These are phyloP conservation scores for Huiozyma naganishii DNA, from an alignment of 805 yeast genomes.

Conservation along the genomic window DNA sequence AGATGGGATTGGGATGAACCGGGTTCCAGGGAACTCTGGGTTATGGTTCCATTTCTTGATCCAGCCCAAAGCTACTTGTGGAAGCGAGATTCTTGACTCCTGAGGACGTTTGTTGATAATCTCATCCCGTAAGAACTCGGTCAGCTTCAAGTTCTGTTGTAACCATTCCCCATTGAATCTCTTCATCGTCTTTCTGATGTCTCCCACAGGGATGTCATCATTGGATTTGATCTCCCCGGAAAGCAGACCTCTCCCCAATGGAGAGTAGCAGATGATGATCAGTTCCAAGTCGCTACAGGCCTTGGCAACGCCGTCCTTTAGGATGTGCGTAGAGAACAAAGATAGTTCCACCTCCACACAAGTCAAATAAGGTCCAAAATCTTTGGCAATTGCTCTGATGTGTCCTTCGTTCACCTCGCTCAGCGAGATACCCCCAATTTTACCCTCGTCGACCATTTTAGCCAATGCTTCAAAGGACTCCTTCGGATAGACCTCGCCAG, in stretches of 20 bases:
- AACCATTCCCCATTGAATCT: slow-evolving; percentile 51
- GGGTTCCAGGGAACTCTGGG: slow-evolving; percentile 31
- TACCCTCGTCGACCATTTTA: slow-evolving; percentile 51
- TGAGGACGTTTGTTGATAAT: slow-evolving; percentile 42
- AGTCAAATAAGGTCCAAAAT: slow-evolving; percentile 40
- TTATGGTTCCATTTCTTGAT: slow-evolving; percentile 33
- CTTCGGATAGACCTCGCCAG: slow-evolving; percentile 31
- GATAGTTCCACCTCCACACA: slow-evolving; percentile 76
- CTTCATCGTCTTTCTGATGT: slow-evolving; percentile 40
- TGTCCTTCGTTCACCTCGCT: slow-evolving; percentile 62
- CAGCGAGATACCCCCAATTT: slow-evolving; percentile 58
- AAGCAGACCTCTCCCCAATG: slow-evolving; percentile 68
- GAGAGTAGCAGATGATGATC: slow-evolving; percentile 73
- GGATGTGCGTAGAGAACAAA: slow-evolving; percentile 48
- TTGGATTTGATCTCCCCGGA: slow-evolving; percentile 44
- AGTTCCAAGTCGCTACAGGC: slow-evolving; percentile 46
- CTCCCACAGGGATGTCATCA: slow-evolving; percentile 44
- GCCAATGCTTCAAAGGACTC: slow-evolving; percentile 46
- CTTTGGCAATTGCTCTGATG: slow-evolving; percentile 44
- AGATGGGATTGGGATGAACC: slow-evolving; percentile 71
- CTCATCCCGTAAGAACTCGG: slow-evolving; percentile 36
- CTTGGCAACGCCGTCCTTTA: slow-evolving; percentile 51
- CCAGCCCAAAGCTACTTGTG: slow-evolving; percentile 68
- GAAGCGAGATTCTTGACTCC: slow-evolving; percentile 35
- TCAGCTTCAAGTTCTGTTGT: slow-evolving; percentile 39